Evolutionary conservation across 2,329 filamentous ascomycete genomes (phyloP), one percentile per base, ranked within the genome.

Genomic region (Stemphylium lycopersici): DNA sequence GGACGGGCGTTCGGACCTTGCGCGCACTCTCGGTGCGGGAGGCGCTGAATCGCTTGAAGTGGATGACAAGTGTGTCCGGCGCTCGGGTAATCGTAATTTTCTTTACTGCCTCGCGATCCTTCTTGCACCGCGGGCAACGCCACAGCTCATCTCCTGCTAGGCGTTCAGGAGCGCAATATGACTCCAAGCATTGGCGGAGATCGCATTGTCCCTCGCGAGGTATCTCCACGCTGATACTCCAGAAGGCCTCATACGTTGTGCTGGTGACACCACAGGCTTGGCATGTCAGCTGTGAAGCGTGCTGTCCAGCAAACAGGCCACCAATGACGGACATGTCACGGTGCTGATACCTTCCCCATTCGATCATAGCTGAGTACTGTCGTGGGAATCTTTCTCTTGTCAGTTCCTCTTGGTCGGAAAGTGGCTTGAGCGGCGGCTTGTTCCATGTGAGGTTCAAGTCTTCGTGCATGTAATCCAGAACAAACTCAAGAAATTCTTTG

Each of bases 401-500:
- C 61, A 82, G 76, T 70, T 89, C 87, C 67, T 89, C 82, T 22
- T 81, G 76, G 13, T 82, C 80, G 0, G 83, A 87, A 36, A 89
- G 76, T 4, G 82, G 80, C 44, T 81, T 80, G 2, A 88, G 77
- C 0, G 83, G 85, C 2, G 78, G 80, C 48, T 82, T 79, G 56
- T 84, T 80, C 79, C 86, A 89, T 26, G 83, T 82, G 6, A 81
- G 76, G 71, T 96, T 96, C 4, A 96, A 87, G 75, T 99, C 95
- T 69, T 95, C 90, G 64, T 93, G 89, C 11, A 98, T 80, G 61
- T 89, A 87, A 48, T 90, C 87, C 33, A 96, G 82, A 22, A 97
- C 75, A 69, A 96, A 96, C 40, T 87, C 86, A 62, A 93, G 87
- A 63, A 96, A 96, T 67, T 98, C 95, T 61, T 93, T 90, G 1